Evolutionary conservation across 2,329 filamentous ascomycete species (phyloP).

Genomic region (Botryotinia globosa): DNA sequence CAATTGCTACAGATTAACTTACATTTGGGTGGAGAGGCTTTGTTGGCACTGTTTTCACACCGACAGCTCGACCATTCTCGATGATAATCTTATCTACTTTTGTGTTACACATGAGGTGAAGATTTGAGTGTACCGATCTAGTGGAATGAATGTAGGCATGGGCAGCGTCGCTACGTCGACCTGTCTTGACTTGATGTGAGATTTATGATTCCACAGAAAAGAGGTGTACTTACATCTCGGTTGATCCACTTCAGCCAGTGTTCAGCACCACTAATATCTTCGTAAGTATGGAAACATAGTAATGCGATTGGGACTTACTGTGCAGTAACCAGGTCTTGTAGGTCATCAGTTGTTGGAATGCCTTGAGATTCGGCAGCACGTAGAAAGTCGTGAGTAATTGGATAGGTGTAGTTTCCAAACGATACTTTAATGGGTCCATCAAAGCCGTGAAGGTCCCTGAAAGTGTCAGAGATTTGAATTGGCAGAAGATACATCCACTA

Average conservation of each 20-base stretch:
- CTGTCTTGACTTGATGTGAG: conserved; percentile 46
- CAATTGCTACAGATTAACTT: conserved; percentile 22
- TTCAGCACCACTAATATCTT: conserved; percentile 57
- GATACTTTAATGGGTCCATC: conserved; percentile 68
- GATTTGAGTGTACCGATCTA: conserved; percentile 58
- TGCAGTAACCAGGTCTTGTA: conserved; percentile 67
- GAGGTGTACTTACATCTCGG: conserved; percentile 47
- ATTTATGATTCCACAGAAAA: background rate
- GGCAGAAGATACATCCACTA: conserved; percentile 20
- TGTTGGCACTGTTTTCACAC: conserved; percentile 66
- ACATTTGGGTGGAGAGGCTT: conserved; percentile 61
- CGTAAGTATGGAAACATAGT: background rate
- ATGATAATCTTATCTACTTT: conserved; percentile 57
- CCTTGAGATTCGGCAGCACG: conserved; percentile 69
- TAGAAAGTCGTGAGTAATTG: conserved; percentile 78
- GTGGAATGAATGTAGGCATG: conserved; percentile 78
- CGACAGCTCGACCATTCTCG: conserved; percentile 62
- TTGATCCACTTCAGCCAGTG: conserved; percentile 90
- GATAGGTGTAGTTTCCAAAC: conserved; percentile 64
- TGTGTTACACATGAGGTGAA: conserved; percentile 57
- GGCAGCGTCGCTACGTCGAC: conserved; percentile 72
- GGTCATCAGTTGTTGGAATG: conserved; percentile 72
- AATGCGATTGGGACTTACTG: conserved; percentile 37
- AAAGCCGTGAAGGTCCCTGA: conserved; percentile 67
- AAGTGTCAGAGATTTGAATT: conserved; percentile 12